These are phyloP conservation scores for Bryoerythrophyllum caledonicum DNA, from an alignment of 225 moss, liverwort and hornwort genomes.

Conservation along the genomic window DNA sequence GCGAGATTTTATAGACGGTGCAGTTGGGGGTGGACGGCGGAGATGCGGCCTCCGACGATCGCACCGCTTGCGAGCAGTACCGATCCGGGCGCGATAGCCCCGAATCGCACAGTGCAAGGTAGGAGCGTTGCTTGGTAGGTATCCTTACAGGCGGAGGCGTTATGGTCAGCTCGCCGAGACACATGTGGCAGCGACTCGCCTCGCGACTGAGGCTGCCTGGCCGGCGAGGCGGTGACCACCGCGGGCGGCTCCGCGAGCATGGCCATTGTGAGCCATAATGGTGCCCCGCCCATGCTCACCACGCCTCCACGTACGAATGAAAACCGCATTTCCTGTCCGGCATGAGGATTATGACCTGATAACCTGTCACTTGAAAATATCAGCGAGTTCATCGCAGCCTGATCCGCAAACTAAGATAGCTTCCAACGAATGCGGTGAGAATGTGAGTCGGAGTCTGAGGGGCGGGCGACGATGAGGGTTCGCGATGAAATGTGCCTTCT, in stretches of 20 bases:
- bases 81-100: slow-evolving; percentile 15
- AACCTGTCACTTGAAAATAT: too few species aligned
- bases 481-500: too few species aligned
- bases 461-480: too few species aligned
- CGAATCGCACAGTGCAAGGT: slow-evolving; percentile 23
- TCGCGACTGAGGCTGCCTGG: too few species aligned
- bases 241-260: neutral
- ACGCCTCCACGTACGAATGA: neutral
- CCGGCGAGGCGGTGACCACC: too few species aligned
- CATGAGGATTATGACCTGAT: too few species aligned
- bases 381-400: too few species aligned
- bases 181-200: slow-evolving; percentile 9
- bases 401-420: too few species aligned
- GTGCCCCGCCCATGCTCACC: neutral
- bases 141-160: slow-evolving; percentile 24
- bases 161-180: slow-evolving; percentile 5
- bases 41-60: neutral
- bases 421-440: too few species aligned
- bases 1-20: neutral
- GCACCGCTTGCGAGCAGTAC: neutral
- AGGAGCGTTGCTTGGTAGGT: slow-evolving; percentile 27
- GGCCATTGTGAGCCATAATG: slow-evolving; percentile 12
- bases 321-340: neutral
- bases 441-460: too few species aligned
- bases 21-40: slow-evolving; percentile 1